Base-by-base conservation (phyloP, 1,139 yeast species). In the Magnusiomyces magnusii region DNA sequence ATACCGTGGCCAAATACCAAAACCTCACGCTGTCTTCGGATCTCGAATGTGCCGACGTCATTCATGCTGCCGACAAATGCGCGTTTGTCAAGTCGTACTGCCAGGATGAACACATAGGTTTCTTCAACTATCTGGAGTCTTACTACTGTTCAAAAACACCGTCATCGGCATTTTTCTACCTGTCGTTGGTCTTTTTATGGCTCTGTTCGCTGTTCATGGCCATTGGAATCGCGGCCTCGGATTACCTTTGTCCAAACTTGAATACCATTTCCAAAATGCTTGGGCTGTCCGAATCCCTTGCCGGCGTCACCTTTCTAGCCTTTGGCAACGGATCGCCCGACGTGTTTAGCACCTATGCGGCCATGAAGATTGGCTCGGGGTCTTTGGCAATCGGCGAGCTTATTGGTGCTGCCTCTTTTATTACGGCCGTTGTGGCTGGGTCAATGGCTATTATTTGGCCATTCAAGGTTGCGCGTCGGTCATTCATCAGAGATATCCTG, bases 271-370 rank as follows among this genome's bases (percentile, higher is more conserved):
- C 95, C 10, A 76, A 78, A 36, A 71, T 78, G 54, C 73, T 90
- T 23, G 80, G 83, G 15, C 72, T 92, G 55, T 83, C 93, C 15
- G 95, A 90, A 63, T 83, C 88, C 60, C 75, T 92, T 47, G 87
- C 96, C 2, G 98, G 98, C 0, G 80, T 92, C 65, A 92, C 97
- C 0, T 76, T 92, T 53, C 76, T 93, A 60, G 96, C 99, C 0
- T 77, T 92, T 62, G 98, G 98, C 0, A 93, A 93, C 71, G 93
- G 97, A 10, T 80, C 96, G 0, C 97, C 98, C 0, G 99, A 93
- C 71, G 84, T 93, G 2, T 80, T 91, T 54, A 82, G 95, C 56
- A 90, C 97, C 0, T 89, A 83, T 69, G 85, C 85, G 51, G 96
- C 97, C 3, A 81, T 91, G 82, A 77, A 78, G 49, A 73, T 82